Evolutionary conservation across 2,329 filamentous ascomycete genomes (phyloP).

Genomic region (Lithohypha guttulata): DNA sequence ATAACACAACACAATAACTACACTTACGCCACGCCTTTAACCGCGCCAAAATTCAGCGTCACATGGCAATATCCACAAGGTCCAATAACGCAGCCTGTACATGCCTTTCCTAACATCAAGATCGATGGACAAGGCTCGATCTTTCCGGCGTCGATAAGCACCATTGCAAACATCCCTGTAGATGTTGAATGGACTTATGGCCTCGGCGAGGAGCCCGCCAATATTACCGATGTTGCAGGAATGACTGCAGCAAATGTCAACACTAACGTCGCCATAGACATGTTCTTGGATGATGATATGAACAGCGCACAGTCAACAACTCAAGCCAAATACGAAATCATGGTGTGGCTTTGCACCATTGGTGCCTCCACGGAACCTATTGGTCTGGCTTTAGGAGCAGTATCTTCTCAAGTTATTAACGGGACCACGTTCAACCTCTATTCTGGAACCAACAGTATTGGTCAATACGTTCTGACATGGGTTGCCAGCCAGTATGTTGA

Average conservation of each 20-base stretch:
- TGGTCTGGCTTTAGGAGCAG: conserved; percentile 28
- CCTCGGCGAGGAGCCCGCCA: conserved; percentile 32
- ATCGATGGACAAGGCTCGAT: conserved; percentile 30
- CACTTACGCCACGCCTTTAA: conserved; percentile 38
- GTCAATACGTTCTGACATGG: conserved; percentile 44
- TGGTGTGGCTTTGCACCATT: conserved; percentile 46
- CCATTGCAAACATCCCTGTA: conserved; percentile 33
- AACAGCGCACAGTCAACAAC: conserved; percentile 31
- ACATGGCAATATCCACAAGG: conserved; percentile 43
- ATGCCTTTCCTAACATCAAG: conserved; percentile 46
- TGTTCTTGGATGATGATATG: conserved; percentile 44
- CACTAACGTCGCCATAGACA: conserved; percentile 49
- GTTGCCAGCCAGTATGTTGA: conserved; percentile 28
- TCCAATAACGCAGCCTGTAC: conserved; percentile 36
- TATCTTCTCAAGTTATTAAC: conserved; percentile 30
- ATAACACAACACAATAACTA: conserved; percentile 41
- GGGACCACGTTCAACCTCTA: conserved; percentile 38
- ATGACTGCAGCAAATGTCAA: conserved; percentile 34
- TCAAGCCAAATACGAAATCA: conserved; percentile 40
- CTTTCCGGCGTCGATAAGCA: conserved; percentile 35
- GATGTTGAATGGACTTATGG: conserved; percentile 43
- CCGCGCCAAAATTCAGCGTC: conserved; percentile 41
- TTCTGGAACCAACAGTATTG: conserved; percentile 30
- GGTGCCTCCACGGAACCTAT: conserved; percentile 40
- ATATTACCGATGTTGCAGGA: conserved; percentile 27